phyloP scores from a whole-genome alignment of 306 rosid genomes.

The Potentilla sterilis region DNA sequence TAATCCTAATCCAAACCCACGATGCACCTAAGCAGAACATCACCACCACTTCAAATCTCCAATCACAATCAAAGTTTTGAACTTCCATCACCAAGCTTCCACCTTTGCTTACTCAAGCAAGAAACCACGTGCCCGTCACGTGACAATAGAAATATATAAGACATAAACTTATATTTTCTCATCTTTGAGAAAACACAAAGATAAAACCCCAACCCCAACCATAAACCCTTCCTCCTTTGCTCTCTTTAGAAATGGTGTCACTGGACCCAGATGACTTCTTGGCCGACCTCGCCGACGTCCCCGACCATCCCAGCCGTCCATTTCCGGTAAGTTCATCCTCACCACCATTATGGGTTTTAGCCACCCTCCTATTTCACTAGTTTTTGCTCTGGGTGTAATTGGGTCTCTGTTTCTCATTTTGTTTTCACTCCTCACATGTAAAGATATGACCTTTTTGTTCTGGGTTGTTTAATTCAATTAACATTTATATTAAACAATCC shows the following conservation, averaged over 20 bases:
- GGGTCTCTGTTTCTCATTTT: neutral
- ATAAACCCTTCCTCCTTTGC: constrained; percentile 7
- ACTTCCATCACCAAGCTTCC: neutral
- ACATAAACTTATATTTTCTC: neutral
- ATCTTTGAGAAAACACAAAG: neutral
- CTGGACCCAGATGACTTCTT: constrained; percentile 45
- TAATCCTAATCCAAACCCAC: too few species aligned
- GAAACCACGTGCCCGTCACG: neutral
- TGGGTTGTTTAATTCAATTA: neutral
- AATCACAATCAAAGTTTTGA: neutral
- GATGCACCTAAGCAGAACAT: neutral
- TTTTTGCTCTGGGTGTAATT: neutral
- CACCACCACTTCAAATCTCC: neutral
- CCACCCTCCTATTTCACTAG: neutral
- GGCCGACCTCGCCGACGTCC: constrained; percentile 40
- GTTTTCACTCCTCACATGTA: neutral
- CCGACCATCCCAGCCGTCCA: constrained; percentile 34
- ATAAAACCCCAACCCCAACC: neutral
- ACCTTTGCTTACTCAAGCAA: neutral
- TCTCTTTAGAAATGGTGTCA: constrained; percentile 54
- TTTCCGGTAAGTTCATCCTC: constrained; percentile 52
- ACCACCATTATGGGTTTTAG: constrained; percentile 4
- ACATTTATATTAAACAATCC: neutral
- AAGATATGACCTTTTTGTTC: too few species aligned
- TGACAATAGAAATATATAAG: neutral